Evolutionary conservation across 2,329 filamentous ascomycete genomes (phyloP).

Genomic region (Botryotinia narcissicola): DNA sequence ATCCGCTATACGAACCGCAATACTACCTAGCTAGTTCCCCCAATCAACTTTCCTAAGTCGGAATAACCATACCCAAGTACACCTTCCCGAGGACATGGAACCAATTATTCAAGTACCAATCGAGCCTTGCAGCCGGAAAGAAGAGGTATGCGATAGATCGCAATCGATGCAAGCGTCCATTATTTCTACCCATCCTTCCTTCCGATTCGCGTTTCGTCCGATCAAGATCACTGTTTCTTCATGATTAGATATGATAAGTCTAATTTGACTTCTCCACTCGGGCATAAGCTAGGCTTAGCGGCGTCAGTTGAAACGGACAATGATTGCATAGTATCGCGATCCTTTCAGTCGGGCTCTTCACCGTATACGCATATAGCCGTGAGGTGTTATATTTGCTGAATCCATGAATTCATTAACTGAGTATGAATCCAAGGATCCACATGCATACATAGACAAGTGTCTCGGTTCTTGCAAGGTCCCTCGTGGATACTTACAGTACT

Average conservation of each 20-base stretch:
- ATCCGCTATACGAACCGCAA: neutral
- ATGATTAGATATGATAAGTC: neutral
- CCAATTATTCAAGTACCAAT: neutral
- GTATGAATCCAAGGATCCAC: neutral
- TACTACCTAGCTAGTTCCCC: neutral
- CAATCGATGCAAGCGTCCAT: neutral
- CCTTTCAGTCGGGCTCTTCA: neutral
- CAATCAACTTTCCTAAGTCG: neutral
- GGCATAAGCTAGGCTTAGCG: neutral
- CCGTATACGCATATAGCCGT: slow-evolving; percentile 1
- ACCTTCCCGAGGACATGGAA: neutral
- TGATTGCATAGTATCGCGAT: neutral
- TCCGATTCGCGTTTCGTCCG: neutral
- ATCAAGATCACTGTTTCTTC: neutral
- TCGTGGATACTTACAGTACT: neutral
- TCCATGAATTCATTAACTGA: neutral
- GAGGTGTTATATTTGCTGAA: neutral
- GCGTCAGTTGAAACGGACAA: neutral
- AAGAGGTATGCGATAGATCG: neutral
- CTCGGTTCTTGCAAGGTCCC: neutral
- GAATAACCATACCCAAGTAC: neutral
- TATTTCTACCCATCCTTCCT: neutral
- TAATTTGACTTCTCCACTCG: neutral
- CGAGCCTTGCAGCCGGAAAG: neutral
- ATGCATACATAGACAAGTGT: neutral